Evolutionary conservation across 78 protist species (phyloP), one percentile per base, ranked within the genome.

Genomic region (slime mould (Dictyostelium discoideum)): DNA sequence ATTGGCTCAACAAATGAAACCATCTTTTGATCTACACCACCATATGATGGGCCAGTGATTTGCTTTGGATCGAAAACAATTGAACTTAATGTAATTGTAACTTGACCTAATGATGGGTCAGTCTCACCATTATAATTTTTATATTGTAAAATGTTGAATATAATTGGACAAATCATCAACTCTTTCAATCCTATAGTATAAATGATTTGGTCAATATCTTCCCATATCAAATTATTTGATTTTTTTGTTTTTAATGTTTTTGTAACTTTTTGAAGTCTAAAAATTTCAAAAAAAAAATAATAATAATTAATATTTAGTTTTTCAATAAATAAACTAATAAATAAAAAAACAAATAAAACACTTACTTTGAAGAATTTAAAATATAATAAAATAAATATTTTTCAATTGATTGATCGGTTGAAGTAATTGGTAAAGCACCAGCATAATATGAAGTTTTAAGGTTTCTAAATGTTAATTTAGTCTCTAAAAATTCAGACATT

Each of bases 1-100:
- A 90, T 90, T 80, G 95, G 95, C 37, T 90, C 95, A 10, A 90
- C 84, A 40, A 90, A 90, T 20, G 48, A 14, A 32, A 82, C 40
- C 63, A 50, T 82, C 14, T 50, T 29, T 57, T 90, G 84, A 22
- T 90, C 95, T 3, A 26, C 69, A 37, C 67, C 63, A 44, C 60
- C 84, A 44, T 54, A 86, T 0, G 29, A 20, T 32, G 81, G 81
- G 0, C 81, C 81, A 37, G 81, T 14, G 3, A 90, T 24, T 13
- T 82, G 87, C 16, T 77, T 7, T n/a, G 63, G 7, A 14, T 73
- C 79, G 13, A 77, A 48, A 20, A 90, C 84, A 5, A 69, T 67
- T 54, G 26, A 48, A 7, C 37, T 20, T 5, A 90, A 18, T 5
- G 46, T 72, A 14, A 90, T 11, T 16, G 22, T 46, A 48, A 65